These are phyloP conservation scores for Pseudopyricularia javanii DNA, from an alignment of 2,329 filamentous ascomycete genomes.

Conservation along the genomic window DNA sequence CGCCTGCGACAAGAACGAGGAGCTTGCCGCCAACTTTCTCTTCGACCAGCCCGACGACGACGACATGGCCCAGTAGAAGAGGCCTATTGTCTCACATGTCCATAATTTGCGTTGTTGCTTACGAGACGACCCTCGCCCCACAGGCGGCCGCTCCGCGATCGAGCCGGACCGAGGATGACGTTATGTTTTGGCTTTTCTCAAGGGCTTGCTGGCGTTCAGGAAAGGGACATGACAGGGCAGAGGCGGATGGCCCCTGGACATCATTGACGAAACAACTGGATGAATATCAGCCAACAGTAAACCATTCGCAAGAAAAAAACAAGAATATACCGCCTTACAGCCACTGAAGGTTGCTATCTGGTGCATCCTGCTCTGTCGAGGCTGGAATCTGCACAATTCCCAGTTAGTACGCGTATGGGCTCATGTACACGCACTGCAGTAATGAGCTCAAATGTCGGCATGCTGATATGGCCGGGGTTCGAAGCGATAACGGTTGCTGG, in stretches of 20 bases:
- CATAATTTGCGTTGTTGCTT: background rate
- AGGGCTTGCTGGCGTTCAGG: background rate
- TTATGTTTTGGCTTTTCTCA: background rate
- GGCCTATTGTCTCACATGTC: background rate
- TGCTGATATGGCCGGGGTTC: too few species aligned
- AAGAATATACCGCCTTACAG: too few species aligned
- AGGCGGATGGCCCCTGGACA: background rate
- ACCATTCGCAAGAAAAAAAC: too few species aligned
- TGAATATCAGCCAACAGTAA: too few species aligned
- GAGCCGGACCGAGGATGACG: background rate
- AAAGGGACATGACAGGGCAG: background rate
- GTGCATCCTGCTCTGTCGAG: too few species aligned
- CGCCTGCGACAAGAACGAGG: constrained; percentile 98
- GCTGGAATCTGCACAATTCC: too few species aligned
- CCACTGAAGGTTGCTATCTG: too few species aligned
- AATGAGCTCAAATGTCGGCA: too few species aligned
- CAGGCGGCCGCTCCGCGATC: background rate
- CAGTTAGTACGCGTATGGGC: too few species aligned
- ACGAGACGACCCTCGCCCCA: background rate
- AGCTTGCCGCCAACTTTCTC: constrained; percentile 92
- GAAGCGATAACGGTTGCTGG: too few species aligned
- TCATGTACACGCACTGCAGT: too few species aligned
- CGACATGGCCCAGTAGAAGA: constrained; percentile 31
- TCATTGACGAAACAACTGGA: background rate
- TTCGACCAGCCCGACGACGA: constrained; percentile 94